A percentile compares a stretch with the other conserved stretches of the same genome.
Evolutionary conservation across 495 filamentous ascomycete genomes (phyloP).

Genomic region (Aspergillus nanangensis): DNA sequence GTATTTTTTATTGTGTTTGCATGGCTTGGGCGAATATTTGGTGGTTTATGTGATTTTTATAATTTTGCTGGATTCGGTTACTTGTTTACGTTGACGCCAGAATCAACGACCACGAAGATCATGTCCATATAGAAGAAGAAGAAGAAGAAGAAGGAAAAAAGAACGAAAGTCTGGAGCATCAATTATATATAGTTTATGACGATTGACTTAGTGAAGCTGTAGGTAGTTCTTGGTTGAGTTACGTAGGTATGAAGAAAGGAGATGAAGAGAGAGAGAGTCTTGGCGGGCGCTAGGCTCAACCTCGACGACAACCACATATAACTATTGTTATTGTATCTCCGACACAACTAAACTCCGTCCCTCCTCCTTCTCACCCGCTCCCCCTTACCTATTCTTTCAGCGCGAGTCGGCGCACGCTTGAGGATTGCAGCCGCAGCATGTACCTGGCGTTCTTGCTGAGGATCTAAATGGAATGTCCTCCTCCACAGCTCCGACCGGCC

Average conservation of each 20-base stretch:
- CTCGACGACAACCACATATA: too few relatives aligned
- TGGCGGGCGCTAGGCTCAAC: neutral
- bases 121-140: slow-evolving; percentile 20
- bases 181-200: too few relatives aligned
- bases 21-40: slow-evolving; percentile 39
- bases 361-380: slow-evolving; percentile 1
- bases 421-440: slow-evolving; percentile 23
- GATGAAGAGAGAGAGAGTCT: neutral
- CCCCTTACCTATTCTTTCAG: slow-evolving; percentile 1
- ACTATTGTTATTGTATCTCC: too few relatives aligned
- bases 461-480: slow-evolving; percentile 41
- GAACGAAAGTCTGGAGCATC: neutral
- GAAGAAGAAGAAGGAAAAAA: neutral
- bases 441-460: slow-evolving; percentile 16
- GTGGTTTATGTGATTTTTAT: slow-evolving; percentile 12
- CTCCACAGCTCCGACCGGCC: slow-evolving; percentile 26
- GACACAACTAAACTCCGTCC: neutral
- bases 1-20: slow-evolving; percentile 21
- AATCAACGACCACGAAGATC: slow-evolving; percentile 17
- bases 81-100: too few relatives aligned
- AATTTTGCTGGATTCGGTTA: too few relatives aligned
- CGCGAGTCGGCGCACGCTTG: slow-evolving; percentile 9
- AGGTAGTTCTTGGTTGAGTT: neutral
- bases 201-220: neutral
- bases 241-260: neutral